Evolutionary conservation across 2,329 filamentous ascomycete genomes (phyloP), one percentile per base, ranked within the genome.

Genomic region (Aspergillus ruber): DNA sequence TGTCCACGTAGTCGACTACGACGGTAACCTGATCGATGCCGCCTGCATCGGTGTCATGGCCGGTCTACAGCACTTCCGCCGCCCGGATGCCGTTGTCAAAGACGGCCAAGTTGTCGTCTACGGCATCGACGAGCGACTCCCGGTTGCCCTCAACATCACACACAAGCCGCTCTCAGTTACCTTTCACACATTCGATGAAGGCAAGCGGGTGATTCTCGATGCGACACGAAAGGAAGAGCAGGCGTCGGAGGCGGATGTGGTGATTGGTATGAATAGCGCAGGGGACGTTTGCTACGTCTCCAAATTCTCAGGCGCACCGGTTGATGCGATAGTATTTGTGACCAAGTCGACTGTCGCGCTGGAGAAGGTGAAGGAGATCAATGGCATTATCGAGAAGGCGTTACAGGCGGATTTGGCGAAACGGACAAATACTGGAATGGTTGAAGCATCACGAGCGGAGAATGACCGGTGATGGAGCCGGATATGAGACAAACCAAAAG

Each of bases 161-260:
- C 93, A 97, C 70, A 86, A 88, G 57, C 93, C 93, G 1, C 85
- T 96, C 46, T 95, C 90, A 63, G 78, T 96, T 41, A 95, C 90
- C 0, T 95, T 95, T 69, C 88, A 83, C 59, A 91, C 90, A 63
- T 96, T 86, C 55, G 70, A 76, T 33, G 70, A 69, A 27, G 72
- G 72, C 15, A 68, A 66, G 21, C 61, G 65, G 29, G 59, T 73
- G 27, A 62, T 76, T 10, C 50, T 74, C 10, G 74, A 75, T 52
- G 69, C 73, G n/a, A 72, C 69, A 12, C 62, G 66, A 47, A 69
- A 66, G 52, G 72, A 68, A 76, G 81, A 62, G 78, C 71, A 72
- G 48, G 70, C 71, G 4, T 67, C 86, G 25, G 81, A 84, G 32
- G 87, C 83, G 4, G 84, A 86, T 56, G 77, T 84, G 12, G 79